Base-by-base conservation (phyloP, 2,329 filamentous ascomycete genomes). In the Penicillium sp. region DNA sequence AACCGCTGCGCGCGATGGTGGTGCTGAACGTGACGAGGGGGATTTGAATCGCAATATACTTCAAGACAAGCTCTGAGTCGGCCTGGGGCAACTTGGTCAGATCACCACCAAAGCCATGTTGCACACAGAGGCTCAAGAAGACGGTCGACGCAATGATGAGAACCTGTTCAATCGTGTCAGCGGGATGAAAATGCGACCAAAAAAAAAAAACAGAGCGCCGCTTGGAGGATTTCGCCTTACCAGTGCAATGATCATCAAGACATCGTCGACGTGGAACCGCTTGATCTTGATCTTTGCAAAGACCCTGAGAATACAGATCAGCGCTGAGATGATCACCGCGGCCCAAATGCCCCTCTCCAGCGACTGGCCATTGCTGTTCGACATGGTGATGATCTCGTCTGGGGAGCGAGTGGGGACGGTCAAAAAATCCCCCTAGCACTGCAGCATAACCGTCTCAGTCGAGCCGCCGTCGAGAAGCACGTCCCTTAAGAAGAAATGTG, bases 281-380 rank as follows among this genome's bases (percentile, higher is more conserved):
- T 62, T 65, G 54, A 74, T 70, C 55, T 71, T 73, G 48, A 73
- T 51, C 59, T 74, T 74, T 7, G 71, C 71, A 57, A 69, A 60
- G 49, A 74, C 61, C 4, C 71, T 58, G 6, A 74, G 58, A 13
- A 68, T 51, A 28, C 73, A 61, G 62, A 74, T 68, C 52, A 74
- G 35, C 7, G 63, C 64, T 4, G 71, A 65, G 40, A 73, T 65
- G 55, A 57, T 65, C 30, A 70, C 62, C 7, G 68, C 71, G n/a
- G 59, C 70, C 71, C 71, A 74, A 37, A 74, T 61, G 19, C 70
- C 71, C 42, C 53, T 64, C 53, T 65, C 60, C 7, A 74, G 61
- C 38, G 65, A 58, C 11, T 67, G 63, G 14, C 71, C 71, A 16
- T 56, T 49, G 61, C 67, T 53, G 11, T 42, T 48, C 52, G 54